Conservation (phyloP, 192 early-diverging fungal genomes). For the Rhizoclosmatium globosum region DNA sequence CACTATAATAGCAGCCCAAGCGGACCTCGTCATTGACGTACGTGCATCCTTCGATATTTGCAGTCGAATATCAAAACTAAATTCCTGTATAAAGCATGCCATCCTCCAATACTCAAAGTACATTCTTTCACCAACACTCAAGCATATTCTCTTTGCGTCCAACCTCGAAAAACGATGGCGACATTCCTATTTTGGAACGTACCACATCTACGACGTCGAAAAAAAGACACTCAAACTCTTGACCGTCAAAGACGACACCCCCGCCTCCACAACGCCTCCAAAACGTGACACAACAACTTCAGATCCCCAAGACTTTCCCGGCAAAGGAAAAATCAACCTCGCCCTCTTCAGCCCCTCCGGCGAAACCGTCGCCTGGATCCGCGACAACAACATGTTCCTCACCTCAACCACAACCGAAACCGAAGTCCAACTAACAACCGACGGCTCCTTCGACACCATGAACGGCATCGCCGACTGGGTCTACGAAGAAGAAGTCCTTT, state of each 20-base stretch:
- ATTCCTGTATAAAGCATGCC: slow-evolving; percentile 5
- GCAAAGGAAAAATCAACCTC: slow-evolving; percentile 64
- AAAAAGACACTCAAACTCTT: slow-evolving; percentile 70
- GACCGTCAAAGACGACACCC: not conserved
- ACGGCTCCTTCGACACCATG: slow-evolving; percentile 82
- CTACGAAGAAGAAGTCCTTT: slow-evolving; percentile 95
- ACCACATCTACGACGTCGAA: slow-evolving; percentile 78
- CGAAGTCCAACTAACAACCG: slow-evolving; percentile 82
- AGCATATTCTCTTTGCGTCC: slow-evolving; percentile 79
- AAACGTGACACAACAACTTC: not conserved
- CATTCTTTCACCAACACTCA: slow-evolving; percentile 40
- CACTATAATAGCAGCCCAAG: not conserved
- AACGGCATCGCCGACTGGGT: slow-evolving; percentile 99
- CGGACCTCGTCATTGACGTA: slow-evolving; percentile 16
- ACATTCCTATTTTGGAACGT: slow-evolving; percentile 83
- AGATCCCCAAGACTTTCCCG: slow-evolving; percentile 29
- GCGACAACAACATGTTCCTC: slow-evolving; percentile 88
- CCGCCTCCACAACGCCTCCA: not conserved
- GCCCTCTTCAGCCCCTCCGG: slow-evolving; percentile 83
- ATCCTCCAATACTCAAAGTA: slow-evolving; percentile 20
- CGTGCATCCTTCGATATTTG: not conserved
- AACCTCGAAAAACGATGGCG: slow-evolving; percentile 79
- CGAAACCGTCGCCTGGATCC: slow-evolving; percentile 76
- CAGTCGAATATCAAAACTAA: not conserved
- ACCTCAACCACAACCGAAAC: slow-evolving; percentile 56